phyloP scores from a whole-genome alignment of 2,329 filamentous ascomycete species.

The Penicillium corylophilum region DNA sequence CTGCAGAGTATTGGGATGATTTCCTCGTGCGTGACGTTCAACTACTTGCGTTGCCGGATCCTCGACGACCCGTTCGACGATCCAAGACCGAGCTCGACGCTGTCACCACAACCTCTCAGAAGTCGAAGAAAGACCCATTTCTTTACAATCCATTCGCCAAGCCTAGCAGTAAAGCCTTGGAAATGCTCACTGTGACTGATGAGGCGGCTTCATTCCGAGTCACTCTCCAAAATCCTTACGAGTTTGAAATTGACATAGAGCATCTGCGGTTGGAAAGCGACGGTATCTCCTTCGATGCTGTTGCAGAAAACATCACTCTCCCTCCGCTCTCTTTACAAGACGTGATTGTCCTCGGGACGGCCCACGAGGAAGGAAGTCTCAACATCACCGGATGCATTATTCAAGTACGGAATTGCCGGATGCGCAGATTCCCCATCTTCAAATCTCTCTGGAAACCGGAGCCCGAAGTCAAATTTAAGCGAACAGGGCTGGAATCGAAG shows the following conservation, averaged over 20 bases:
- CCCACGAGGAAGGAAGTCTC: slow-evolving; percentile 65
- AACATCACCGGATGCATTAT: slow-evolving; percentile 76
- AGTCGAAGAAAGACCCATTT: slow-evolving; percentile 68
- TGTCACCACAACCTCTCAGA: slow-evolving; percentile 39
- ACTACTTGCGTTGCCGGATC: slow-evolving; percentile 62
- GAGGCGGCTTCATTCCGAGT: slow-evolving; percentile 77
- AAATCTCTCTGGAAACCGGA: slow-evolving; percentile 71
- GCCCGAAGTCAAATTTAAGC: slow-evolving; percentile 71
- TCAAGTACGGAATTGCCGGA: slow-evolving; percentile 76
- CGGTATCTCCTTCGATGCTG: slow-evolving; percentile 69
- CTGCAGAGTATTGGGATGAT: slow-evolving; percentile 94
- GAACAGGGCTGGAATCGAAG: slow-evolving; percentile 64
- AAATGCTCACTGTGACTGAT: slow-evolving; percentile 72
- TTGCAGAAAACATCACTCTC: slow-evolving; percentile 64
- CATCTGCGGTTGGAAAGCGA: slow-evolving; percentile 72
- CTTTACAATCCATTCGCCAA: slow-evolving; percentile 93
- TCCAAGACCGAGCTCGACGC: slow-evolving; percentile 52
- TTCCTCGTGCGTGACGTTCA: slow-evolving; percentile 80
- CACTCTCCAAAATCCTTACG: slow-evolving; percentile 89
- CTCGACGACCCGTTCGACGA: slow-evolving; percentile 66
- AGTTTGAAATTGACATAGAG: slow-evolving; percentile 88
- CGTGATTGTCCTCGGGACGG: slow-evolving; percentile 67
- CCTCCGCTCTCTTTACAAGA: slow-evolving; percentile 82
- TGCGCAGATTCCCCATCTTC: slow-evolving; percentile 83
- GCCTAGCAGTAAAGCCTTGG: slow-evolving; percentile 55